These are phyloP conservation scores for Calvatia gigantea DNA, from an alignment of 768 basidiomycete species.

Conservation along the genomic window DNA sequence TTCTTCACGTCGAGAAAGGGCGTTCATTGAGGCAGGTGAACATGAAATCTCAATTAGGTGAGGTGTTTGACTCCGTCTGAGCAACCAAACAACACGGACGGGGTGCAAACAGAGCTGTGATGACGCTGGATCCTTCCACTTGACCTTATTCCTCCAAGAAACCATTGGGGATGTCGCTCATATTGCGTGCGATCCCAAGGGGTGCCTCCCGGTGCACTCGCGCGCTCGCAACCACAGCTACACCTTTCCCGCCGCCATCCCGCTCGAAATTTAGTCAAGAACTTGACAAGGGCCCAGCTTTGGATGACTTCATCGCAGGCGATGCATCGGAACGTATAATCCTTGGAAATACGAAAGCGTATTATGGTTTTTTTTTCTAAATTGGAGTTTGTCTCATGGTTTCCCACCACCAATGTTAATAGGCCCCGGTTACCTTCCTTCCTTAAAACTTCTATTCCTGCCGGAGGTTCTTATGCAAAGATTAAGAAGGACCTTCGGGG, in stretches of 20 bases:
- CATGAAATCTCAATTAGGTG: background rate
- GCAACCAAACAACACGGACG: constrained; percentile 1
- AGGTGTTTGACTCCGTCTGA: background rate
- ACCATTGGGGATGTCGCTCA: constrained; percentile 15
- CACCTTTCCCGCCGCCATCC: constrained; percentile 26
- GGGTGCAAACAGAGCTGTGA: background rate
- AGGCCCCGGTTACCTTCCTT: constrained; percentile 86
- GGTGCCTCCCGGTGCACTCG: constrained; percentile 14
- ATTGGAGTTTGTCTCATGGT: background rate
- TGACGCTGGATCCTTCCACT: background rate
- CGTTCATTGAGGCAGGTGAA: constrained; percentile 52
- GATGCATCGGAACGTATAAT: constrained; percentile 56
- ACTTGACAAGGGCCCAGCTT: constrained; percentile 63
- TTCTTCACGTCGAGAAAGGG: constrained; percentile 85
- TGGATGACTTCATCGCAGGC: constrained; percentile 81
- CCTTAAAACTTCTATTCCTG: constrained; percentile 91
- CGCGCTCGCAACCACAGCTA: constrained; percentile 26
- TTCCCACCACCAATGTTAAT: constrained; percentile 5
- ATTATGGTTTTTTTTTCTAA: constrained; percentile 22
- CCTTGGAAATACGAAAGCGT: constrained; percentile 71
- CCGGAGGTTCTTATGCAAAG: constrained; percentile 80
- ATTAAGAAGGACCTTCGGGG: constrained; percentile 96
- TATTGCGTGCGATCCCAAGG: constrained; percentile 14
- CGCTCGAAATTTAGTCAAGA: constrained; percentile 42
- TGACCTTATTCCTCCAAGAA: no score